phyloP scores from a whole-genome alignment of 1,284 basidiomycete genomes.

The Boletus hoseneyae region DNA sequence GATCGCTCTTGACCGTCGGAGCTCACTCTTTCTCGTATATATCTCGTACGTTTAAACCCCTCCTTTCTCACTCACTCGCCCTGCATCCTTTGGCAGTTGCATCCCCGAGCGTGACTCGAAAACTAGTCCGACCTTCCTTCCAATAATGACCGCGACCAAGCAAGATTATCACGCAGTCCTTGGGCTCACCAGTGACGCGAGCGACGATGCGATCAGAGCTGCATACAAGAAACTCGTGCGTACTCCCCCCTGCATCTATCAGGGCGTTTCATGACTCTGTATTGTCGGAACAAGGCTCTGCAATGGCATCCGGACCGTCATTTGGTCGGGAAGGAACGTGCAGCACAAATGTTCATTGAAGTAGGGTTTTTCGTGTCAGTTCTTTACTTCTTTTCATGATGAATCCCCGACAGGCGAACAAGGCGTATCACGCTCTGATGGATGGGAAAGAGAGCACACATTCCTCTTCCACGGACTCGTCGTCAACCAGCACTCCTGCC shows the following conservation, averaged over 20 bases:
- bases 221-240: conserved; percentile 36
- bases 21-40: conserved; percentile 30
- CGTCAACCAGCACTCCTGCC: conserved; percentile 21
- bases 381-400: conserved; percentile 22
- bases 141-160: conserved; percentile 29
- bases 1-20: conserved; percentile 24
- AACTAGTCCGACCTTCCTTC: conserved; percentile 14
- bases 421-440: conserved; percentile 55
- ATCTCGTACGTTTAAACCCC: conserved; percentile 17
- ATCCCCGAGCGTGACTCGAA: conserved; percentile 9
- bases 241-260: not conserved
- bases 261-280: not conserved
- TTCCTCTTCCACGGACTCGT: conserved; percentile 26
- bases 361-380: conserved; percentile 12
- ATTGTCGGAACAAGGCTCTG: conserved; percentile 25
- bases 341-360: conserved; percentile 34
- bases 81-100: conserved; percentile 5
- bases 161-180: conserved; percentile 25
- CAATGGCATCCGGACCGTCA: conserved; percentile 52
- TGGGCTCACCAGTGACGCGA: conserved; percentile 31
- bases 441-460: conserved; percentile 70
- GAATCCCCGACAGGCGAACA: conserved; percentile 24
- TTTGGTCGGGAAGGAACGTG: conserved; percentile 37
- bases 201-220: conserved; percentile 30
- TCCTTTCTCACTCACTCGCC: conserved; percentile 10